These are phyloP conservation scores for Ascochyta viciae-villosae DNA, from an alignment of 2,329 filamentous ascomycete species.

Conservation along the genomic window DNA sequence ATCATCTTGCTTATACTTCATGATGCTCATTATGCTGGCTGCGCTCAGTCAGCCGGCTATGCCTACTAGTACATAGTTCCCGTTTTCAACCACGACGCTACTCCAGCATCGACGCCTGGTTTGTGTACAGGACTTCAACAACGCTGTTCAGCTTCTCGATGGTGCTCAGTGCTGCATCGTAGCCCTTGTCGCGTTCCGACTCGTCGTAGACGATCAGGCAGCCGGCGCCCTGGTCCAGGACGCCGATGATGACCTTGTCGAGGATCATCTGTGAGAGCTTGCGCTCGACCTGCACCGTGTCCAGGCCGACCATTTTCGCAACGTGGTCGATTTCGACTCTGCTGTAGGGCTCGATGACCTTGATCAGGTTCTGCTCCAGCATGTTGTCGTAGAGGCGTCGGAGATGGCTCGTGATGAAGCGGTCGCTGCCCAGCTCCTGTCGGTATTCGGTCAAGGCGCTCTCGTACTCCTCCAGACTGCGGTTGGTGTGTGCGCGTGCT, in stretches of 20 bases:
- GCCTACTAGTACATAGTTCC: slow-evolving; percentile 41
- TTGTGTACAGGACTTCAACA: slow-evolving; percentile 96
- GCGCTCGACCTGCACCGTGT: slow-evolving; percentile 95
- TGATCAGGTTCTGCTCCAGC: slow-evolving; percentile 99
- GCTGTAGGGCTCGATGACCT: slow-evolving; percentile 99
- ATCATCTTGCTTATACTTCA: slow-evolving; percentile 14
- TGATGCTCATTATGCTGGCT: slow-evolving; percentile 28
- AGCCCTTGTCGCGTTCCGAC: slow-evolving; percentile 88
- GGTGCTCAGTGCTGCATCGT: slow-evolving; percentile 91
- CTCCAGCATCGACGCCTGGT: slow-evolving; percentile 95
- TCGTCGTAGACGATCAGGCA: slow-evolving; percentile 98
- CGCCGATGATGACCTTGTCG: slow-evolving; percentile 97
- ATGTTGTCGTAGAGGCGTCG: slow-evolving; percentile 96
- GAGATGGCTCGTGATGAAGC: slow-evolving; percentile 96
- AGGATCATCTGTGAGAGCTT: slow-evolving; percentile 99
- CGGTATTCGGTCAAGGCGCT: slow-evolving; percentile 87
- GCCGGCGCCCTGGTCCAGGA: slow-evolving; percentile 95
- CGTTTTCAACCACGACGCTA: slow-evolving; percentile 54
- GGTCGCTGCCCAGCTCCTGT: slow-evolving; percentile 90
- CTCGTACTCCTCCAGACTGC: slow-evolving; percentile 97
- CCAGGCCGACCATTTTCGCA: slow-evolving; percentile 95
- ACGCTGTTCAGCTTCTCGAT: slow-evolving; percentile 98
- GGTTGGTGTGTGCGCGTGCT: slow-evolving; percentile 91
- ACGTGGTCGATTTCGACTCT: slow-evolving; percentile 96
- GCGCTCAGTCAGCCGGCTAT: slow-evolving; percentile 33